Conservation (phyloP, 2,329 filamentous ascomycete genomes). For the Ceratocystis papillata region DNA sequence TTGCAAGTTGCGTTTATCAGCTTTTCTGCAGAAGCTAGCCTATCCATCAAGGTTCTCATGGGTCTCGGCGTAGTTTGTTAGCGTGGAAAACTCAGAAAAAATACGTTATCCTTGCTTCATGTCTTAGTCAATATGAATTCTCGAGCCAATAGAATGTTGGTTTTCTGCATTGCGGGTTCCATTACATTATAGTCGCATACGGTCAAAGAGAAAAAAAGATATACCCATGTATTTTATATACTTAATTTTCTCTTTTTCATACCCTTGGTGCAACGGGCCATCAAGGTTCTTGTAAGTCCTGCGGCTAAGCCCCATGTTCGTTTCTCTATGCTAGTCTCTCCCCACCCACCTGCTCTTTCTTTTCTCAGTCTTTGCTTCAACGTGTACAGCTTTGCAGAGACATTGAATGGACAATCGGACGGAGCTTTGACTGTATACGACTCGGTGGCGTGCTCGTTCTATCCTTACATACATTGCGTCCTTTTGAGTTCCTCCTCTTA, state of each 20-base stretch:
- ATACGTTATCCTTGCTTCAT: not conserved
- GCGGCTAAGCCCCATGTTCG: conserved; percentile 3
- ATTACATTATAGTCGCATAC: not conserved
- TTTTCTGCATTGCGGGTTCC: not conserved
- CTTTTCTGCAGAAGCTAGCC: not conserved
- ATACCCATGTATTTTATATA: not conserved
- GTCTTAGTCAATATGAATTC: not conserved
- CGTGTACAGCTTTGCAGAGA: not conserved
- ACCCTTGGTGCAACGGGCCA: conserved; percentile 11
- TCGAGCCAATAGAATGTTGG: not conserved
- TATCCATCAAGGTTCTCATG: conserved; percentile 3
- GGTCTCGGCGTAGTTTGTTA: not conserved
- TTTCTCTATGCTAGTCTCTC: conserved; percentile 6
- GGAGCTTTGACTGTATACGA: not conserved
- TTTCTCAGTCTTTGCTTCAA: not conserved
- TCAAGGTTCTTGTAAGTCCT: conserved; percentile 21
- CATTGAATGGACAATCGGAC: not conserved
- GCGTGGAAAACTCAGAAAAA: not conserved
- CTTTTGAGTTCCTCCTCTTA: not conserved
- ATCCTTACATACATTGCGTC: not conserved
- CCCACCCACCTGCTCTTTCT: not conserved
- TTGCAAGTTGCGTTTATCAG: not conserved
- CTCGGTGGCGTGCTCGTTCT: not conserved
- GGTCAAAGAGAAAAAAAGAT: not conserved
- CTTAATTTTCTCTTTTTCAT: not conserved